phyloP scores from a whole-genome alignment of 2,329 filamentous ascomycete species.

The Aureobasidium sp. region DNA sequence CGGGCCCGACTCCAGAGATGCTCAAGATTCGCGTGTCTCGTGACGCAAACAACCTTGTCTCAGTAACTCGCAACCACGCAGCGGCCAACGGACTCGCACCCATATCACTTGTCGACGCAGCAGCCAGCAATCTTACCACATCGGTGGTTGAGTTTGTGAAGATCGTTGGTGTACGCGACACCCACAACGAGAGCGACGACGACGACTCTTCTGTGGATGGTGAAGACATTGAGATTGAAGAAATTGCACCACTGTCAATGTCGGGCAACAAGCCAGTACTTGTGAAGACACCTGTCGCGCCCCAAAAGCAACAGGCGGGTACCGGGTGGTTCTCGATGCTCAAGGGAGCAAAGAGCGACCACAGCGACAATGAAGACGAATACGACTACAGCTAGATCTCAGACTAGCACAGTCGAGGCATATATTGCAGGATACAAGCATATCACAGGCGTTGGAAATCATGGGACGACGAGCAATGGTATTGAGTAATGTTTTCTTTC shows the following conservation, averaged over 20 bases:
- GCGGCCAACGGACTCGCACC: constrained; percentile 76
- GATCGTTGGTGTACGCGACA: constrained; percentile 72
- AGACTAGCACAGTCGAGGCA: not conserved
- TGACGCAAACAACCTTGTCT: constrained; percentile 92
- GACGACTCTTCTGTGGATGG: constrained; percentile 33
- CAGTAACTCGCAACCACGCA: constrained; percentile 85
- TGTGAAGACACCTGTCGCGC: constrained; percentile 4
- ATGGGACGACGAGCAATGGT: not conserved
- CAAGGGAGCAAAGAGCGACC: constrained; percentile 14
- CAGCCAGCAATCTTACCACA: constrained; percentile 79
- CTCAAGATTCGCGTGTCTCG: constrained; percentile 78
- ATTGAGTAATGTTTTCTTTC: constrained; percentile 13
- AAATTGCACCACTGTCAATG: constrained; percentile 10
- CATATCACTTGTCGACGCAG: constrained; percentile 87
- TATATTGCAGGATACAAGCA: not conserved
- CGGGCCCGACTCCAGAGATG: constrained; percentile 27
- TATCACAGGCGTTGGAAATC: not conserved
- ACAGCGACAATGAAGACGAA: constrained; percentile 14
- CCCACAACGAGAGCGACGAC: constrained; percentile 25
- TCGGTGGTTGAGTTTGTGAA: constrained; percentile 80
- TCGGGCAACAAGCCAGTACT: constrained; percentile 5
- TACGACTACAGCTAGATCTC: constrained; percentile 14
- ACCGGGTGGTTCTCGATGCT: constrained; percentile 17
- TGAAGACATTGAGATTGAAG: constrained; percentile 22
- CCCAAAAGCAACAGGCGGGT: constrained; percentile 8